Base-by-base conservation (phyloP, 1,139 yeast genomes). In the Yamadazyma membranifaciens region DNA sequence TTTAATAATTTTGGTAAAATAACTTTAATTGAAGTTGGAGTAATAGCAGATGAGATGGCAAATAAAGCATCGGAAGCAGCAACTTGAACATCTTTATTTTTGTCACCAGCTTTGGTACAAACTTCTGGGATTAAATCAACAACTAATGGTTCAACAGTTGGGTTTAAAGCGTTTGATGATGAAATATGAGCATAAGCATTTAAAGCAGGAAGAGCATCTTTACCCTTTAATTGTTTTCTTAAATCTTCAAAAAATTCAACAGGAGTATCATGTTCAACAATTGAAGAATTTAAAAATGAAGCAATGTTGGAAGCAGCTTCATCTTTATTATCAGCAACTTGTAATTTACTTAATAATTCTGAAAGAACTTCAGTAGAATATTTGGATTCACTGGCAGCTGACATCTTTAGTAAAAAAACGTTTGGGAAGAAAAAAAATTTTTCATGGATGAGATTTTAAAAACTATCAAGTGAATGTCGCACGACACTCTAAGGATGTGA, bases 231-330 rank as follows among this genome's bases (percentile, higher is more conserved):
- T 58, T 94, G 83, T 60, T 78, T 79, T 68, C 78, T 75, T 67
- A 92, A 80, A 65, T 85, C 82, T 48, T 67, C 69, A 68, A 91
- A 87, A 80, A 91, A 89, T 65, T 81, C 83, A 62, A 77, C 83
- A 60, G 99, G 98, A 55, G 91, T 95, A 73, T 91, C 98, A 74
- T 92, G 98, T 78, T 92, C 98, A 68, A 91, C 92, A 72, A 91
- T 89, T 62, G 94, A 87, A 55, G 97, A 95, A 75, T 91, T 92
- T 73, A 92, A 80, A 78, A 92, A 91, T 50, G 95, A 81, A 54
- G 98, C 81, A 62, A 92, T 87, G 67, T 87, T 88, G 60, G 85
- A 68, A 65, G 97, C 94, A 65, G 95, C 94, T 64, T 80, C 83
- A 51, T 80, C 83, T 71, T 91, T 82, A 66, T 83, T 84, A 60